Conservation (phyloP, 305 asterid species). For the Rubia peregrina region DNA sequence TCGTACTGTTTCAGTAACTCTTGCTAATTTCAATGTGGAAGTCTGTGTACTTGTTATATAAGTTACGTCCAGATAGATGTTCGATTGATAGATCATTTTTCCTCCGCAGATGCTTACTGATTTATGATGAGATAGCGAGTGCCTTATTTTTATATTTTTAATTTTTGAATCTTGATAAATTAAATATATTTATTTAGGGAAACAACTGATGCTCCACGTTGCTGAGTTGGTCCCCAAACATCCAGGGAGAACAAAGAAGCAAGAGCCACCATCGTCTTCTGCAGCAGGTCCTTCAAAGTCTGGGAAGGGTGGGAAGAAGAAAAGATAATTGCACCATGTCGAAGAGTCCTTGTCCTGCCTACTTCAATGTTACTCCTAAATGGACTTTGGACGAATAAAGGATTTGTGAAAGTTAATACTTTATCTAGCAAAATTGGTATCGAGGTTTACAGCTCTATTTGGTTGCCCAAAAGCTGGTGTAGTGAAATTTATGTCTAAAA, state of each 20-base stretch:
- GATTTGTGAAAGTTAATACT: not conserved
- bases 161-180: not conserved
- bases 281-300: conserved; percentile 50
- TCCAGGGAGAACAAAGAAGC: conserved; percentile 76
- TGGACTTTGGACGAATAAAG: not conserved
- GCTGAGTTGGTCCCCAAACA: conserved; percentile 85
- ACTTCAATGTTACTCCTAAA: not conserved
- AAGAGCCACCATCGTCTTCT: conserved; percentile 52
- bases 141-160: not conserved
- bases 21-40: not conserved
- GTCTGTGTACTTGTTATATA: not conserved
- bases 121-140: not conserved
- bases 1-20: not conserved
- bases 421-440: too few species aligned
- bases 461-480: too few species aligned
- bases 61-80: not conserved
- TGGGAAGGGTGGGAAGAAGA: conserved; percentile 84
- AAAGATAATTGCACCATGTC: conserved; percentile 32
- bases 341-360: not conserved
- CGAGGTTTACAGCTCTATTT: too few species aligned
- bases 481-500: too few species aligned
- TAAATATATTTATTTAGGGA: conserved; percentile 36
- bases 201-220: conserved; percentile 65
- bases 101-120: not conserved
- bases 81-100: not conserved